phyloP scores from a whole-genome alignment of 2,329 filamentous ascomycete genomes.

The Metarhizium guizhouense region DNA sequence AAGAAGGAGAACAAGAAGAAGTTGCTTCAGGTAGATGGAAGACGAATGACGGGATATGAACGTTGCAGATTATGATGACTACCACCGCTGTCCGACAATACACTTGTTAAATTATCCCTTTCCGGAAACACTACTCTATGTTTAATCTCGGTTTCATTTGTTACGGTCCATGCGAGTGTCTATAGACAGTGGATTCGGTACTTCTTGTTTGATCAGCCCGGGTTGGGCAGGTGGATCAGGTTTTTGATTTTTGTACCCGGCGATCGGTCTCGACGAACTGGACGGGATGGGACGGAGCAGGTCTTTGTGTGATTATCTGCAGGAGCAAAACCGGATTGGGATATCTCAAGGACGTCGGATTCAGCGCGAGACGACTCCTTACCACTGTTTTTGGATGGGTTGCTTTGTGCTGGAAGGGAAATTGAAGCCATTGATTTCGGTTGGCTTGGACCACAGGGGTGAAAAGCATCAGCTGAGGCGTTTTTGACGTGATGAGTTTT shows the following conservation, averaged over 20 bases:
- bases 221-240: neutral
- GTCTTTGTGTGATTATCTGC: neutral
- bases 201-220: neutral
- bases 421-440: neutral
- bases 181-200: neutral
- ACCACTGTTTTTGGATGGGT: slow-evolving; percentile 8
- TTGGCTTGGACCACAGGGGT: neutral
- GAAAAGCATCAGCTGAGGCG: slow-evolving; percentile 10
- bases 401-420: slow-evolving; percentile 3
- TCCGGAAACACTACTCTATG: neutral
- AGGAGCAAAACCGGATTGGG: slow-evolving; percentile 2
- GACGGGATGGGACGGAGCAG: neutral
- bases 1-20: neutral
- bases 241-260: neutral
- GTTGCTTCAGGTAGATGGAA: neutral
- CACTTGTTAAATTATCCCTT: neutral
- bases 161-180: neutral
- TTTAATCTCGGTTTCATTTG: neutral
- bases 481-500: slow-evolving; percentile 8
- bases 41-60: neutral
- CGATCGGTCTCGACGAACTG: neutral
- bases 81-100: slow-evolving; percentile 7
- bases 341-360: neutral
- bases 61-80: neutral
- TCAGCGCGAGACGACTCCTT: neutral